Conservation (phyloP, 495 filamentous ascomycete genomes). For the Aspergillus ellipticus region DNA sequence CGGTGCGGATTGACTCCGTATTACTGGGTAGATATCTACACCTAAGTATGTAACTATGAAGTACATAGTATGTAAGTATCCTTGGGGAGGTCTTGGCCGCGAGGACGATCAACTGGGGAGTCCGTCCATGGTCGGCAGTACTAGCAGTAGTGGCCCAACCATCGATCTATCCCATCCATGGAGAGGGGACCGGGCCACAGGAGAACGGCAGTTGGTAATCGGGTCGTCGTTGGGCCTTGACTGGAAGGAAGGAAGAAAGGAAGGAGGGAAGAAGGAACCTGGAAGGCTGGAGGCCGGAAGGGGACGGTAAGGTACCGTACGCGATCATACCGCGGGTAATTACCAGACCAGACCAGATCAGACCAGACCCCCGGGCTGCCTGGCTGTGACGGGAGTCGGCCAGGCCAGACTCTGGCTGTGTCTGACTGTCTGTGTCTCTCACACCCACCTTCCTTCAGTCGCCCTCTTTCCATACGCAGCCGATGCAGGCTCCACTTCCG, state of each 20-base stretch:
- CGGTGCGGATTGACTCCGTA: not conserved
- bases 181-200: not conserved
- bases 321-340: not conserved
- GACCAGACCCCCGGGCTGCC: too few relatives aligned
- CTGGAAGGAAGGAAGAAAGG: not conserved
- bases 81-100: too few relatives aligned
- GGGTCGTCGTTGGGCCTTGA: not conserved
- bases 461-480: conserved; percentile 2
- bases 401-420: too few relatives aligned
- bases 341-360: conserved; percentile 5
- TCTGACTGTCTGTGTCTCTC: too few relatives aligned
- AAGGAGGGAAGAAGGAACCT: not conserved
- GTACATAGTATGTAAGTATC: too few relatives aligned
- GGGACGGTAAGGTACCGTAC: conserved; percentile 1
- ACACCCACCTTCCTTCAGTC: not conserved
- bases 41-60: too few relatives aligned
- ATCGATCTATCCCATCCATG: too few relatives aligned
- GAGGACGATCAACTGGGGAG: too few relatives aligned
- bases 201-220: not conserved
- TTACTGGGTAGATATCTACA: too few relatives aligned
- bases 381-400: too few relatives aligned
- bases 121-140: too few relatives aligned
- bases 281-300: not conserved
- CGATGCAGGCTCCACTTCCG: conserved; percentile 10
- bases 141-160: too few relatives aligned